A percentile compares a stretch with the other conserved stretches of the same genome.
Conservation (phyloP, 2,329 filamentous ascomycete genomes). For the Cytospora mali region DNA sequence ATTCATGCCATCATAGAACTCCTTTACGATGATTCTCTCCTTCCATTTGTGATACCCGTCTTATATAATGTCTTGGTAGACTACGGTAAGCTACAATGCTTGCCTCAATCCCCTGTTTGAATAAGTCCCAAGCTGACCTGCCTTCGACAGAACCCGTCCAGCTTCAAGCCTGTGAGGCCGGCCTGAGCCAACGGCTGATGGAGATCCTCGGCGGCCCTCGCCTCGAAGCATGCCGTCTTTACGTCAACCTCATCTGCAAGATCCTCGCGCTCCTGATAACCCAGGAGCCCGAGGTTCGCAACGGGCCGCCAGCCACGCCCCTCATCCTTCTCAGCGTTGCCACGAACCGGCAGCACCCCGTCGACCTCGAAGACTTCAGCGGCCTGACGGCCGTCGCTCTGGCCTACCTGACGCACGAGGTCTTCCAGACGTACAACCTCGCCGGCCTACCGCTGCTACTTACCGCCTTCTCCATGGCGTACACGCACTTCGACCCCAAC, state of each 20-base stretch:
- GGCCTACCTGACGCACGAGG: slow-evolving; percentile 57
- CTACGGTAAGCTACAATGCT: slow-evolving; percentile 51
- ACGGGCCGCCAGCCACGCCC: slow-evolving; percentile 51
- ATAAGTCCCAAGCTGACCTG: slow-evolving; percentile 28
- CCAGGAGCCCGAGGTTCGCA: slow-evolving; percentile 52
- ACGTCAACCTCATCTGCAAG: slow-evolving; percentile 58
- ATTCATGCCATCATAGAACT: slow-evolving; percentile 52
- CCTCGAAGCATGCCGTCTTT: slow-evolving; percentile 44
- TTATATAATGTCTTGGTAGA: slow-evolving; percentile 66
- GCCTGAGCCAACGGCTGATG: slow-evolving; percentile 53
- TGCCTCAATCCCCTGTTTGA: no score
- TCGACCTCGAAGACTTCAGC: slow-evolving; percentile 59
- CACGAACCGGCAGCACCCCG: slow-evolving; percentile 40
- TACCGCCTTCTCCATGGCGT: slow-evolving; percentile 50
- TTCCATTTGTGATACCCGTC: slow-evolving; percentile 59
- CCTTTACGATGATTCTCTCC: slow-evolving; percentile 49
- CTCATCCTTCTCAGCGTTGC: slow-evolving; percentile 54
- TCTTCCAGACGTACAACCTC: slow-evolving; percentile 54
- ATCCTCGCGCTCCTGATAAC: slow-evolving; percentile 56
- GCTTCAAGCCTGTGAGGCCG: slow-evolving; percentile 53
- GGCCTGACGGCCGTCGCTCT: slow-evolving; percentile 54
- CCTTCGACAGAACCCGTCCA: slow-evolving; percentile 56
- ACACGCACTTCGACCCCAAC: slow-evolving; percentile 44
- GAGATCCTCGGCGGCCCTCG: slow-evolving; percentile 51
- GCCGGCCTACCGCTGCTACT: slow-evolving; percentile 49